Percentiles rank a stretch among this genome's conserved stretches.
phyloP scores from a whole-genome alignment of 2,329 filamentous ascomycete species.

The Phyllosticta citribraziliensis region DNA sequence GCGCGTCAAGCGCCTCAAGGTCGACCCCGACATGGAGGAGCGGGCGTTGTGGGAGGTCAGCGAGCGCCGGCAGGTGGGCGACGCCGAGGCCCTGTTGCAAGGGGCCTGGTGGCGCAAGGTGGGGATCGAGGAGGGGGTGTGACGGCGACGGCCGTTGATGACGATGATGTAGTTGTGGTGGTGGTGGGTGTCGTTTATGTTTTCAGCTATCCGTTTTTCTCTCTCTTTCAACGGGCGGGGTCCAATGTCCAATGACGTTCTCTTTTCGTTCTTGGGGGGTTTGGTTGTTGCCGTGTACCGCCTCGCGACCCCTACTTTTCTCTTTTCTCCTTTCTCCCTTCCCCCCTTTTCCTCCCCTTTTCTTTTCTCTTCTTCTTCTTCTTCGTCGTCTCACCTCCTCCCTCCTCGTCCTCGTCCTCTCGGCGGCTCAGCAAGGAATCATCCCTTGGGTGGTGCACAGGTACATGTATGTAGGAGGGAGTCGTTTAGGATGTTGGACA shows the following conservation, averaged over 20 bases:
- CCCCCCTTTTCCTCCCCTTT: background rate
- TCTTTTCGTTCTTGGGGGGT: background rate
- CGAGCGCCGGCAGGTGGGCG: slow-evolving; percentile 82
- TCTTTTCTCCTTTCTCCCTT: background rate
- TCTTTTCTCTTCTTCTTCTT: background rate
- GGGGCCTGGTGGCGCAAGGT: slow-evolving; percentile 38
- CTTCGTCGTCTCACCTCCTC: background rate
- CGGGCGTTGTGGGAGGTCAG: slow-evolving; percentile 55
- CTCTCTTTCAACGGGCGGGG: no score
- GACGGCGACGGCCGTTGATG: background rate
- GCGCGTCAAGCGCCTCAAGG: slow-evolving; percentile 54
- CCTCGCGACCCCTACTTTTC: no score
- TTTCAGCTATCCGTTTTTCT: no score
- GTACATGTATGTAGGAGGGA: no score
- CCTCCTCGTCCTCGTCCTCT: background rate
- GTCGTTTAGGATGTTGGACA: no score
- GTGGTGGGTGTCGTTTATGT: no score
- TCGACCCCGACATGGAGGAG: slow-evolving; percentile 27
- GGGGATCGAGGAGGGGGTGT: slow-evolving; percentile 33
- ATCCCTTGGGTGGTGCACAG: no score
- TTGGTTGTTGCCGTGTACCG: no score
- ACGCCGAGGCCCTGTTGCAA: slow-evolving; percentile 59
- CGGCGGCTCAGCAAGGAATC: no score
- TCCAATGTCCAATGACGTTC: background rate
- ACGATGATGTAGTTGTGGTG: background rate